Evolutionary conservation across 2,329 filamentous ascomycete species (phyloP).

Genomic region (Aspergillus fumigatiaffinis): DNA sequence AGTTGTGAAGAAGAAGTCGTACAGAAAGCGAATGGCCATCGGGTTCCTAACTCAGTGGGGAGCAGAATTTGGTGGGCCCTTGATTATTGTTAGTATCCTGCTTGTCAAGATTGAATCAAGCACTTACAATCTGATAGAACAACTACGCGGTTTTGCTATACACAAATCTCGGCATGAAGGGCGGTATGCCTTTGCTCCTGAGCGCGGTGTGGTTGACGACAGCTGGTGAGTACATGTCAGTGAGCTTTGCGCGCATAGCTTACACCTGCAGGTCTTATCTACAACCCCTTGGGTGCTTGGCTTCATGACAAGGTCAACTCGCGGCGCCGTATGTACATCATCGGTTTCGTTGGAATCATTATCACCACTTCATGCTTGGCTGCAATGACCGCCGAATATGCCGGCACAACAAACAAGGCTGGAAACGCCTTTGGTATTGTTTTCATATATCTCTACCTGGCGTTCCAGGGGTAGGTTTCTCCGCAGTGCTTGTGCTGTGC

Average conservation of each 20-base stretch:
- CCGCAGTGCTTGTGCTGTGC: background rate
- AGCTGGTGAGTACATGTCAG: constrained; percentile 32
- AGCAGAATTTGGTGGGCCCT: constrained; percentile 50
- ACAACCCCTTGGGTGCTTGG: constrained; percentile 36
- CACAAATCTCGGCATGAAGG: constrained; percentile 40
- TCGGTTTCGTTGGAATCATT: constrained; percentile 40
- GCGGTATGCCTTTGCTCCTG: constrained; percentile 42
- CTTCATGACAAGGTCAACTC: constrained; percentile 36
- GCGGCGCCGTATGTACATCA: constrained; percentile 41
- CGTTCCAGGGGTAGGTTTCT: constrained; percentile 43
- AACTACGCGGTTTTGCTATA: constrained; percentile 47
- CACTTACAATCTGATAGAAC: constrained; percentile 32
- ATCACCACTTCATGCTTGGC: constrained; percentile 39
- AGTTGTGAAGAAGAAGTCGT: constrained; percentile 45
- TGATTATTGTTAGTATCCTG: constrained; percentile 46
- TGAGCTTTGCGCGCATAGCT: background rate
- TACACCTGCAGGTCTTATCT: constrained; percentile 36
- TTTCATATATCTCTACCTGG: constrained; percentile 45
- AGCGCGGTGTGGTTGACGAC: constrained; percentile 45
- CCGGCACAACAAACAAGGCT: constrained; percentile 37
- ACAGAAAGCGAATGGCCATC: constrained; percentile 50
- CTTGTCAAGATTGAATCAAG: background rate
- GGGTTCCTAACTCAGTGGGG: constrained; percentile 53
- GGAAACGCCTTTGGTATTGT: constrained; percentile 41
- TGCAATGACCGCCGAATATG: constrained; percentile 36